Evolutionary conservation across 2,329 filamentous ascomycete genomes (phyloP).

Genomic region (Fusarium oxysporum): DNA sequence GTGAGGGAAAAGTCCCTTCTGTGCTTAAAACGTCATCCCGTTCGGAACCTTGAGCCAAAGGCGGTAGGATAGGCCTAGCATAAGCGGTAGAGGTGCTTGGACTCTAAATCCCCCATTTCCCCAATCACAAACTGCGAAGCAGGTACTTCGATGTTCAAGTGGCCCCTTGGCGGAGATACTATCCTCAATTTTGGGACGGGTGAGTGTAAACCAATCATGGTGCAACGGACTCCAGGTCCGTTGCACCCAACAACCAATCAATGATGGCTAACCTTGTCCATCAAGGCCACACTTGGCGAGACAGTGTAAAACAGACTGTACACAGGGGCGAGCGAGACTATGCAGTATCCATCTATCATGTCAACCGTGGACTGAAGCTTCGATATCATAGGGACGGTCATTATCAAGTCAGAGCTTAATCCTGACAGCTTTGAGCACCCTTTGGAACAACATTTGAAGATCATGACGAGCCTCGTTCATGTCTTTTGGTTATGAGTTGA

Average conservation of each 20-base stretch:
- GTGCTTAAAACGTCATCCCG: constrained; percentile 15
- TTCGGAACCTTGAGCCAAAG: neutral
- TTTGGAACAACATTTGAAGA: neutral
- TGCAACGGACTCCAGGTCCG: neutral
- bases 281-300: neutral
- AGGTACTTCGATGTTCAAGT: neutral
- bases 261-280: too few species aligned
- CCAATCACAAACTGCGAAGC: neutral
- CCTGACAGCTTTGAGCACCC: neutral
- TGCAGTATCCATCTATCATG: neutral
- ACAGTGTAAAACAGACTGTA: constrained; percentile 27
- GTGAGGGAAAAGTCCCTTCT: neutral
- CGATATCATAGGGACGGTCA: neutral
- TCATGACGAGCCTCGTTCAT: neutral
- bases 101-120: neutral
- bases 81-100: neutral
- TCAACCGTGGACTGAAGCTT: neutral
- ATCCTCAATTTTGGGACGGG: neutral
- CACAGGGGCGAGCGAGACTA: neutral
- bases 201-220: neutral
- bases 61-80: neutral
- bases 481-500: neutral
- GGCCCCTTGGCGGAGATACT: neutral
- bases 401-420: neutral
- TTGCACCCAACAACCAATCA: neutral